Evolutionary conservation across 768 basidiomycete species (phyloP).

Genomic region (Pleurotus ostreatus): DNA sequence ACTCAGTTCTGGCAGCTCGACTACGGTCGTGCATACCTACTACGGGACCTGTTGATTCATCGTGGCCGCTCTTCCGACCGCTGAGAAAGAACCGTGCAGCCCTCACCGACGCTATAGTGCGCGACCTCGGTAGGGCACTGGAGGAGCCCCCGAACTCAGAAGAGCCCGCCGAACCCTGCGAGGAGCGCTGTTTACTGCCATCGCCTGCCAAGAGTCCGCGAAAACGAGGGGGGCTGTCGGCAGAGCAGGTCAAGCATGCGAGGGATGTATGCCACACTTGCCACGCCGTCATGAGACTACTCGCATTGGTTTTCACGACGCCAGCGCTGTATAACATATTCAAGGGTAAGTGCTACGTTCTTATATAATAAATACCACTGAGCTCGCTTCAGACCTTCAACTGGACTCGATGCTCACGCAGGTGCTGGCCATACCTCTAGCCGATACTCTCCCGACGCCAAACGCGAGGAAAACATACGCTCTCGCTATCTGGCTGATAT

Average conservation of each 20-base stretch:
- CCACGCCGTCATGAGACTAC: conserved; percentile 66
- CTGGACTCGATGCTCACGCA: conserved; percentile 56
- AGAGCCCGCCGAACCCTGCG: conserved; percentile 21
- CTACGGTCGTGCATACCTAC: conserved; percentile 43
- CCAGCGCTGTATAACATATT: conserved; percentile 61
- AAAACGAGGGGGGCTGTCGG: conserved; percentile 63
- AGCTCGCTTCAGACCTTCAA: conserved; percentile 44
- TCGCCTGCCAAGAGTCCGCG: conserved; percentile 67
- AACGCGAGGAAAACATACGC: conserved; percentile 87
- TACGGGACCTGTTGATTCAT: conserved; percentile 51
- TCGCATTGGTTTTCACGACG: conserved; percentile 55
- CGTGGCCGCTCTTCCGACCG: conserved; percentile 72
- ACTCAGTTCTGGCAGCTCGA: conserved; percentile 65
- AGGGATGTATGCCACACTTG: conserved; percentile 73
- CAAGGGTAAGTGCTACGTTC: conserved; percentile 38
- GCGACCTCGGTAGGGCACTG: conserved; percentile 65
- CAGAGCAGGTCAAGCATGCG: conserved; percentile 73
- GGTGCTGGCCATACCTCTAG: conserved; percentile 69
- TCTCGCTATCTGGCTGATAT: conserved; percentile 70
- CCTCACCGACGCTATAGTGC: conserved; percentile 56
- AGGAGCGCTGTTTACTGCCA: conserved; percentile 39
- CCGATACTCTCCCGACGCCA: conserved; percentile 67
- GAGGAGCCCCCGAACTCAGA: conserved; percentile 44
- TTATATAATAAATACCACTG: conserved; percentile 12
- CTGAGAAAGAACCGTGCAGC: conserved; percentile 47